These are phyloP conservation scores for Aspergillus ochraceoroseus DNA, from an alignment of 2,329 filamentous ascomycete genomes.

Conservation along the genomic window DNA sequence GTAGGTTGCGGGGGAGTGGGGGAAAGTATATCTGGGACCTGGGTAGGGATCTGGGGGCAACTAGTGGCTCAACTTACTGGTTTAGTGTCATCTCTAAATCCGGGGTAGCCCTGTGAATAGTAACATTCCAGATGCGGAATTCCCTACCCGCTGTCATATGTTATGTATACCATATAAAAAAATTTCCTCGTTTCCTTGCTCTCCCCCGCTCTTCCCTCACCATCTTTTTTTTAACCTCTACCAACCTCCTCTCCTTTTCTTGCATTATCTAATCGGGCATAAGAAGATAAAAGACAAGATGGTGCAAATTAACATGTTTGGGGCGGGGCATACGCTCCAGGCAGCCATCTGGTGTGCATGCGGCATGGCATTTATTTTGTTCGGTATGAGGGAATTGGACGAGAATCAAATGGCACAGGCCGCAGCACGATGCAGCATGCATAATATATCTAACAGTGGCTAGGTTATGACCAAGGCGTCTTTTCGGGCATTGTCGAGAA, in stretches of 20 bases:
- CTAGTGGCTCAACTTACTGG: constrained; percentile 14
- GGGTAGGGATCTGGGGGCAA: constrained; percentile 4
- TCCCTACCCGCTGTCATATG: constrained; percentile 5
- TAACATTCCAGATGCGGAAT: no score
- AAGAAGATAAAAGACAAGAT: constrained; percentile 10
- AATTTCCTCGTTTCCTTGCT: neutral
- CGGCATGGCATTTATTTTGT: constrained; percentile 27
- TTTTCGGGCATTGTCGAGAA: constrained; percentile 49
- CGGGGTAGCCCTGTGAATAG: neutral
- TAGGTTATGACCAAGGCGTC: constrained; percentile 49
- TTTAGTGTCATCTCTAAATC: constrained; percentile 4
- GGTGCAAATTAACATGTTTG: constrained; percentile 25
- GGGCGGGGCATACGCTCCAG: constrained; percentile 22
- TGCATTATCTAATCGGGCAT: neutral
- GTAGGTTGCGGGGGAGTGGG: constrained; percentile 8
- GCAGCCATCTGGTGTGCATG: constrained; percentile 22
- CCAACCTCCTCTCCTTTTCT: neutral
- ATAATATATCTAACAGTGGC: neutral
- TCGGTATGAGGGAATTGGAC: constrained; percentile 16
- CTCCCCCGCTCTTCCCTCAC: neutral
- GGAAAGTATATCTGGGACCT: no score
- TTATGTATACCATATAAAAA: neutral
- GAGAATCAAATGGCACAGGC: no score
- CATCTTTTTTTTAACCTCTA: neutral
- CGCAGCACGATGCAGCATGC: no score